Conservation (phyloP, 2,329 filamentous ascomycete species). For the Elsinoe fawcettii region DNA sequence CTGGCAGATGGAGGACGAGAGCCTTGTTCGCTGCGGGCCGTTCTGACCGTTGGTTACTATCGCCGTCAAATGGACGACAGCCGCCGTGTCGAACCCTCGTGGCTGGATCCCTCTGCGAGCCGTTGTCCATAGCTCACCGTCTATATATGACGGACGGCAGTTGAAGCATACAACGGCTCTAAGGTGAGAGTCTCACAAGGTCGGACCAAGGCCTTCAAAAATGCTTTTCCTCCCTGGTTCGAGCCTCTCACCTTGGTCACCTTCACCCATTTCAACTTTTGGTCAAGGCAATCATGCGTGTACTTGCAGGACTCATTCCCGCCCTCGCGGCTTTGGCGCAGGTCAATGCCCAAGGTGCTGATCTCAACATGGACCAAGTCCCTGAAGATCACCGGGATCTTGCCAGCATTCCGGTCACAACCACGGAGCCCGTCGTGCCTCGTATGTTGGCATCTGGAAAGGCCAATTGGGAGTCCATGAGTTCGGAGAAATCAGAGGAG, state of each 20-base stretch:
- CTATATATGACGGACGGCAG: slow-evolving; percentile 14
- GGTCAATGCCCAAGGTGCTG: not conserved
- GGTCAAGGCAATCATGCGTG: slow-evolving; percentile 14
- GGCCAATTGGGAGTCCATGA: not conserved
- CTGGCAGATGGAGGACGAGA: not conserved
- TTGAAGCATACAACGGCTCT: slow-evolving; percentile 4
- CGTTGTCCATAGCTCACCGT: slow-evolving; percentile 16
- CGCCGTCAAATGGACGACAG: not conserved
- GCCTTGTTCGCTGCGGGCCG: not conserved
- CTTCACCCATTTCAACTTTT: not conserved
- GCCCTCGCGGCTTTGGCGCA: slow-evolving; percentile 9
- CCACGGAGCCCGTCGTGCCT: not conserved
- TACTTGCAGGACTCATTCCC: slow-evolving; percentile 8
- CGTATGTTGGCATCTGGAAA: not conserved
- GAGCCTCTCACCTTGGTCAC: slow-evolving; percentile 13
- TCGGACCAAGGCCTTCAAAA: slow-evolving; percentile 1
- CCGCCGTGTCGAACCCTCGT: slow-evolving; percentile 6
- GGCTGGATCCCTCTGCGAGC: slow-evolving; percentile 2
- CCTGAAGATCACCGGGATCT: not conserved
- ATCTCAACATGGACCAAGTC: slow-evolving; percentile 1
- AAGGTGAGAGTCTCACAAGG: slow-evolving; percentile 14
- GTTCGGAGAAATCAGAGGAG: not conserved
- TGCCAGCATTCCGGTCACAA: not conserved
- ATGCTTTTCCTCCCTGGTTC: slow-evolving; percentile 13
- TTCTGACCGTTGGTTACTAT: slow-evolving; percentile 10